phyloP scores from a whole-genome alignment of 306 rosid genomes.

The Lathyrus aphaca region DNA sequence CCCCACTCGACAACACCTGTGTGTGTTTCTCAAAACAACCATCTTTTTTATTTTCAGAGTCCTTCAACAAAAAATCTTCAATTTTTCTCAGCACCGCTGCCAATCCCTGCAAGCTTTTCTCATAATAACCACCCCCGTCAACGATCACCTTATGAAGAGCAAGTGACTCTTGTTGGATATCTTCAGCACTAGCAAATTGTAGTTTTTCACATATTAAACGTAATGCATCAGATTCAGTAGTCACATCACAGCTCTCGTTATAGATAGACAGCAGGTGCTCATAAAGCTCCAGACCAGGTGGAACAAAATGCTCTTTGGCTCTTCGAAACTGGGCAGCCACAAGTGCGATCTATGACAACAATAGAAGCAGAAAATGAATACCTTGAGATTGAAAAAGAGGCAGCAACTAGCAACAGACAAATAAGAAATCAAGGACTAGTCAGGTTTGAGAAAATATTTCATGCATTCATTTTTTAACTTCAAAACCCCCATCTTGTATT shows the following conservation, averaged over 20 bases:
- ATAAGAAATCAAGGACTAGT: not conserved
- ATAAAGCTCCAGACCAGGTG: constrained; percentile 60
- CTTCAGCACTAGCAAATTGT: constrained; percentile 58
- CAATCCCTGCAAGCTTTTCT: constrained; percentile 59
- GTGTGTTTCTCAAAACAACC: not conserved
- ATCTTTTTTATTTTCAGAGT: constrained; percentile 45
- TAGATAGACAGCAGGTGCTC: constrained; percentile 56
- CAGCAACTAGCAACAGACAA: not conserved
- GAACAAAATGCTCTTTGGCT: constrained; percentile 64
- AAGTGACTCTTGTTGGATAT: constrained; percentile 67
- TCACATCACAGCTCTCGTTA: constrained; percentile 48
- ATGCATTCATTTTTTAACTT: not conserved
- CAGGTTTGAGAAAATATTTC: not conserved
- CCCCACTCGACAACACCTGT: constrained; percentile 38
- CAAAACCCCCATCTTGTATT: not conserved
- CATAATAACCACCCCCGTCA: constrained; percentile 52
- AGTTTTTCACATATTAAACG: constrained; percentile 62
- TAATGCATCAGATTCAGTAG: constrained; percentile 50
- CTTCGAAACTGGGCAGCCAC: constrained; percentile 79
- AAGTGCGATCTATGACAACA: constrained; percentile 65
- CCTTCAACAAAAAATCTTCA: constrained; percentile 62
- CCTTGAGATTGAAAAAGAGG: not conserved
- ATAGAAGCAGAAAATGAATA: constrained; percentile 19
- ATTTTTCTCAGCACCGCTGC: constrained; percentile 60
- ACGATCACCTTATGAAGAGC: constrained; percentile 65